Conservation (phyloP, 305 asterid genomes). For the Petunia hybrid region DNA sequence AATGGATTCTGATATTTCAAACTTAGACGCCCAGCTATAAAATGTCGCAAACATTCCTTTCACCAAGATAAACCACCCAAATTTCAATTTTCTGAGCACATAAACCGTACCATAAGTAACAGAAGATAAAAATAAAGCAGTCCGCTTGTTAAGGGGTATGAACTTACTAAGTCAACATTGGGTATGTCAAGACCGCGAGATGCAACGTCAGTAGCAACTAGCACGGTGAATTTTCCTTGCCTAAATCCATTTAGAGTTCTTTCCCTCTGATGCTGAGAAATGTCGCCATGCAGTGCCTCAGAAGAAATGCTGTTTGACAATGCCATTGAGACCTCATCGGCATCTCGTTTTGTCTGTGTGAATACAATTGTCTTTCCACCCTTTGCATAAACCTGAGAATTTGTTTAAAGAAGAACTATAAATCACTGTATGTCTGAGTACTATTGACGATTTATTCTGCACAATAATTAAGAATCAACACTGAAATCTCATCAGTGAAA, state of each 20-base stretch:
- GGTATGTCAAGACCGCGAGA: conserved; percentile 99
- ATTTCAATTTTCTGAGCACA: background rate
- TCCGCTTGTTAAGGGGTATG: background rate
- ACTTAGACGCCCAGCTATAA: conserved; percentile 3
- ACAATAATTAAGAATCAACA: background rate
- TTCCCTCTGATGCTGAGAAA: conserved; percentile 98
- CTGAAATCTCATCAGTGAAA: conserved; percentile 21
- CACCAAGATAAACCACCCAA: conserved; percentile 7
- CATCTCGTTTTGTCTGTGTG: conserved; percentile 96
- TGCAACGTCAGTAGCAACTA: conserved; percentile 97
- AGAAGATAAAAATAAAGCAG: conserved; percentile 3
- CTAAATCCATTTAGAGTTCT: conserved; percentile 91
- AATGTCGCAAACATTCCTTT: conserved; percentile 11
- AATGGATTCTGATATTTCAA: conserved; percentile 11
- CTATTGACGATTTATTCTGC: background rate
- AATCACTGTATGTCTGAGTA: conserved; percentile 6
- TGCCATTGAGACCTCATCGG: conserved; percentile 86
- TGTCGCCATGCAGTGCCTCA: conserved; percentile 96
- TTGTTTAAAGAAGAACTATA: conserved; percentile 13
- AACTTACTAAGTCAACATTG: conserved; percentile 94
- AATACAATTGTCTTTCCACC: conserved; percentile 97
- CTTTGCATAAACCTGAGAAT: conserved; percentile 85
- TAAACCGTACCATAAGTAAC: conserved; percentile 1
- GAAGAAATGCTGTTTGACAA: conserved; percentile 80
- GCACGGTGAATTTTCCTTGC: conserved; percentile 91